Conservation (phyloP, 768 basidiomycete species). For the Leccinum imitatum region DNA sequence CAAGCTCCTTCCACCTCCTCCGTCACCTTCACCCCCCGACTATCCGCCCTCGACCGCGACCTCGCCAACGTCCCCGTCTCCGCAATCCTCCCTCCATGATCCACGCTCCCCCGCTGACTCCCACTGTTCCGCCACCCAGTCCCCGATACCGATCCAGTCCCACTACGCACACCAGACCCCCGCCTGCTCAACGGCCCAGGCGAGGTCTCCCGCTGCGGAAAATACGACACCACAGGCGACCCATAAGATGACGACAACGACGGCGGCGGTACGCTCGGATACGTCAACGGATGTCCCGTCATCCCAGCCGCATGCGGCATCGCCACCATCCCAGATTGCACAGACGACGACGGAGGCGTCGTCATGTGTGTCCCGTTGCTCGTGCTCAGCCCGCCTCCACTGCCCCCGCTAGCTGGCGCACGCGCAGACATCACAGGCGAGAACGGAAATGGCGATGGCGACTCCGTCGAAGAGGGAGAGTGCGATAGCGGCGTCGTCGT, state of each 20-base stretch:
- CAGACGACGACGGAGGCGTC: conserved; percentile 61
- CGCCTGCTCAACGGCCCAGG: conserved; percentile 53
- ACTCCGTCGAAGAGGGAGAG: conserved; percentile 65
- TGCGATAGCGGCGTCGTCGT: conserved; percentile 63
- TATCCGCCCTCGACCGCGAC: conserved; percentile 41
- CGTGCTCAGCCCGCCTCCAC: conserved; percentile 17
- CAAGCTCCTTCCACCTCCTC: background rate
- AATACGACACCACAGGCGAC: conserved; percentile 54
- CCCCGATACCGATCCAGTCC: conserved; percentile 10
- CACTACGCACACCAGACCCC: conserved; percentile 41
- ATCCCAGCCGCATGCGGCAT: conserved; percentile 17
- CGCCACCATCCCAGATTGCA: conserved; percentile 6
- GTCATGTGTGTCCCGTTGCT: conserved; percentile 58
- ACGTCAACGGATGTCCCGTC: conserved; percentile 49
- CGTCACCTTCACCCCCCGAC: conserved; percentile 34
- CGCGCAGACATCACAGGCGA: conserved; percentile 57
- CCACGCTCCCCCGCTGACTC: conserved; percentile 58
- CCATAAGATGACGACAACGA: conserved; percentile 79
- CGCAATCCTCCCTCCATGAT: conserved; percentile 65
- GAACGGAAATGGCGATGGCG: conserved; percentile 67
- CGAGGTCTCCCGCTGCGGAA: conserved; percentile 46
- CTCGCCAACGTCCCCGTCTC: conserved; percentile 57
- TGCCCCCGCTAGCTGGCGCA: conserved; percentile 24
- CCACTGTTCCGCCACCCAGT: conserved; percentile 29
- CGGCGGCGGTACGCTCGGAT: conserved; percentile 83